Evolutionary conservation across 2,329 filamentous ascomycete species (phyloP).

Genomic region (Blumeria graminis): DNA sequence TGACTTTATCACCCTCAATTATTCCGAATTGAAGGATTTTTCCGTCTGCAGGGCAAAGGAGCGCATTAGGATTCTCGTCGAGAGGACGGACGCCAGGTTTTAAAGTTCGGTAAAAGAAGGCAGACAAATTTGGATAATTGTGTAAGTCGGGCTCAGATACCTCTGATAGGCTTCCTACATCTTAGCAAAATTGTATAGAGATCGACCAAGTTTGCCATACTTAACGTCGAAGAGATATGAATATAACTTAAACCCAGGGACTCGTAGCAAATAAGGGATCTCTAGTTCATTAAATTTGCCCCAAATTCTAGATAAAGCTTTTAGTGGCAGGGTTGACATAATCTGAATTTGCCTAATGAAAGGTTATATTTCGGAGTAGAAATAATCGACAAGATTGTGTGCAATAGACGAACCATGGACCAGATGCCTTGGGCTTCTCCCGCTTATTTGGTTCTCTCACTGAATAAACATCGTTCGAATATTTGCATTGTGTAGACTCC

Average conservation of each 20-base stretch:
- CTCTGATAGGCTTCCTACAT: constrained; percentile 41
- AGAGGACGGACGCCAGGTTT: constrained; percentile 74
- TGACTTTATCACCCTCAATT: constrained; percentile 82
- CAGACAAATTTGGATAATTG: constrained; percentile 72
- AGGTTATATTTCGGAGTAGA: too few relatives aligned
- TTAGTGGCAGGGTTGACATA: constrained; percentile 50
- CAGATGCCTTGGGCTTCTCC: too few relatives aligned
- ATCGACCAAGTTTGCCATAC: constrained; percentile 14
- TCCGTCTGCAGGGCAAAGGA: constrained; percentile 78
- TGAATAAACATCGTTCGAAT: too few relatives aligned
- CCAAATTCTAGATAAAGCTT: constrained; percentile 48
- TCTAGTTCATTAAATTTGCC: constrained; percentile 49
- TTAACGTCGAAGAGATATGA: constrained; percentile 52
- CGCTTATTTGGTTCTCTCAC: too few relatives aligned
- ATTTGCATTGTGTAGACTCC: too few relatives aligned
- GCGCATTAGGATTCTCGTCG: constrained; percentile 53
- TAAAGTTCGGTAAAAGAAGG: constrained; percentile 90
- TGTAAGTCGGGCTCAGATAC: constrained; percentile 73
- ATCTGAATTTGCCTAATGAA: constrained; percentile 37
- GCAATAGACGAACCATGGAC: too few relatives aligned
- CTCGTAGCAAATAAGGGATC: constrained; percentile 44
- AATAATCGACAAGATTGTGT: too few relatives aligned
- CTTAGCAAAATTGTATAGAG: constrained; percentile 6
- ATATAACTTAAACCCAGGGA: constrained; percentile 53
- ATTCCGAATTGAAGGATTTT: constrained; percentile 76